These are phyloP conservation scores for Tarenaya hassleriana DNA, from an alignment of 345 rosid species.

Conservation along the genomic window DNA sequence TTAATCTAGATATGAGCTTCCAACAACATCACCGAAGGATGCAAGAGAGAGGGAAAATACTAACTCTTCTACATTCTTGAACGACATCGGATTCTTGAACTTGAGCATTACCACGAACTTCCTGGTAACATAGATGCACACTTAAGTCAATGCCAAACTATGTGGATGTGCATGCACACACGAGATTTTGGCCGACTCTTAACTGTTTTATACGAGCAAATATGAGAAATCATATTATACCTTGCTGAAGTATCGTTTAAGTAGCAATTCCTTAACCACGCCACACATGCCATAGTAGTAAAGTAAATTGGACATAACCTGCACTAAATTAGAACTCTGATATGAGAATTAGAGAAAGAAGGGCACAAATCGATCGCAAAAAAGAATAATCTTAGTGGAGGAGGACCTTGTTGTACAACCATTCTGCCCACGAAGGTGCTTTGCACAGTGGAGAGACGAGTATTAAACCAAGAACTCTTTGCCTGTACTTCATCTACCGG, in stretches of 20 bases:
- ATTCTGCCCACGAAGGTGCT: slow-evolving; percentile 93
- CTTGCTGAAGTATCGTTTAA: slow-evolving; percentile 91
- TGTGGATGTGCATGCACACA: too few relatives aligned
- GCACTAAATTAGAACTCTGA: slow-evolving; percentile 22
- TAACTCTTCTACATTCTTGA: slow-evolving; percentile 77
- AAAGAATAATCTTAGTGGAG: slow-evolving; percentile 14
- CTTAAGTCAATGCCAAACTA: too few relatives aligned
- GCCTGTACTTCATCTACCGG: slow-evolving; percentile 78
- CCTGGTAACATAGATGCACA: slow-evolving; percentile 57
- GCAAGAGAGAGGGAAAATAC: slow-evolving; percentile 26
- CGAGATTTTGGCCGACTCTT: too few relatives aligned
- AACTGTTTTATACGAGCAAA: not conserved
- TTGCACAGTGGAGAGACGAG: slow-evolving; percentile 92
- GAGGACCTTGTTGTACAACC: slow-evolving; percentile 78
- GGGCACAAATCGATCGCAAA: slow-evolving; percentile 5
- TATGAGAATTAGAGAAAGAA: slow-evolving; percentile 13
- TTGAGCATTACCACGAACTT: slow-evolving; percentile 72
- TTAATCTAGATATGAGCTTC: not conserved
- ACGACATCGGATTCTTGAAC: slow-evolving; percentile 75
- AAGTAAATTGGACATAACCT: slow-evolving; percentile 80
- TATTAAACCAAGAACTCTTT: slow-evolving; percentile 81
- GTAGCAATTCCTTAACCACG: slow-evolving; percentile 73
- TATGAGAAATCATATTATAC: slow-evolving; percentile 32
- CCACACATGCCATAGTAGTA: slow-evolving; percentile 96
- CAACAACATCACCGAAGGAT: not conserved